Evolutionary conservation across 1,284 basidiomycete species (phyloP).

Genomic region (Ganoderma sp.): DNA sequence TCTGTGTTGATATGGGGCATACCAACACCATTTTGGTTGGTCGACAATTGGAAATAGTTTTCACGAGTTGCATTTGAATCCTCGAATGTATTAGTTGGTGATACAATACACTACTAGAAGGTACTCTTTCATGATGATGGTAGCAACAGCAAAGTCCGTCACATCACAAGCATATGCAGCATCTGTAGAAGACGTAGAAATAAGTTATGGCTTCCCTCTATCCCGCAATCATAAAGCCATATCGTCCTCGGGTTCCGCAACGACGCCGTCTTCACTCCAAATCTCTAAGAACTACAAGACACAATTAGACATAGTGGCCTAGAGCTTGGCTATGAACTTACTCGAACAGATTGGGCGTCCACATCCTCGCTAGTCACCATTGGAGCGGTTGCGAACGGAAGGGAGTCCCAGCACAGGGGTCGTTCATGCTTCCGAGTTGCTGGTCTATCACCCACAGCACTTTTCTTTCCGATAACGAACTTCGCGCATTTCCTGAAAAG

Average conservation of each 20-base stretch:
- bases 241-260: slow-evolving; percentile 69
- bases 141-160: slow-evolving; percentile 21
- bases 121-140: slow-evolving; percentile 20
- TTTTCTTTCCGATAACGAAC: slow-evolving; percentile 86
- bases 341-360: slow-evolving; percentile 60
- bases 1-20: not conserved
- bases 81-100: slow-evolving; percentile 21
- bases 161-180: slow-evolving; percentile 20
- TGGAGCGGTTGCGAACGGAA: slow-evolving; percentile 66
- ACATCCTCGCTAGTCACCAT: slow-evolving; percentile 66
- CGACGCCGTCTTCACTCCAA: slow-evolving; percentile 81
- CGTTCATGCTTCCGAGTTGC: slow-evolving; percentile 66
- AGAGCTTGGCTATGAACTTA: slow-evolving; percentile 43
- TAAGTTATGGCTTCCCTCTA: slow-evolving; percentile 16
- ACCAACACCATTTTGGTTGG: not conserved
- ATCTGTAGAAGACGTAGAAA: slow-evolving; percentile 13
- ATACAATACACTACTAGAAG: slow-evolving; percentile 21
- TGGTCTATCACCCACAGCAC: slow-evolving; percentile 81
- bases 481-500: slow-evolving; percentile 82
- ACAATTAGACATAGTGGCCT: slow-evolving; percentile 10
- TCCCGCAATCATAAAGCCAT: slow-evolving; percentile 20
- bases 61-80: not conserved
- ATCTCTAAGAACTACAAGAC: slow-evolving; percentile 69
- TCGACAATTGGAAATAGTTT: not conserved
- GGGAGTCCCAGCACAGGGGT: slow-evolving; percentile 71